These are phyloP conservation scores for Boletus patriciae DNA, from an alignment of 768 basidiomycete species.

Conservation along the genomic window DNA sequence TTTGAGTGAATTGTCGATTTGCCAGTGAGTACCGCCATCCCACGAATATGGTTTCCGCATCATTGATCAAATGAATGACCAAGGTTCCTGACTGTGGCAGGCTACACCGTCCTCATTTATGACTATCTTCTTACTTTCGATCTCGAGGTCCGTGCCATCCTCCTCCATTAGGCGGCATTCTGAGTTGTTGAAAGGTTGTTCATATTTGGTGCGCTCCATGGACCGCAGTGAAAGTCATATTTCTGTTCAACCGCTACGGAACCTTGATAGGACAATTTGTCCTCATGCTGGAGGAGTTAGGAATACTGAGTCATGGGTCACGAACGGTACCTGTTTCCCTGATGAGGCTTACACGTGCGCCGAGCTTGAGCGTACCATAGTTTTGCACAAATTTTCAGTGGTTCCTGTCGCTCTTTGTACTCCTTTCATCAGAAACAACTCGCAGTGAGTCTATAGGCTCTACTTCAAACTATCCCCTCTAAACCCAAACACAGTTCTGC, in stretches of 20 bases:
- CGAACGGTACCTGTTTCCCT: background rate
- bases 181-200: slow-evolving; percentile 1
- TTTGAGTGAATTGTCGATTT: background rate
- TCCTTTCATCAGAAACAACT: slow-evolving; percentile 9
- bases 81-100: slow-evolving; percentile 4
- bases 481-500: slow-evolving; percentile 8
- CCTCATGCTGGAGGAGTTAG: slow-evolving; percentile 16
- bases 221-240: slow-evolving; percentile 10
- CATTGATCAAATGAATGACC: background rate
- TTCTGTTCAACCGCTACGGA: slow-evolving; percentile 23
- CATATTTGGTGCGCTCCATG: slow-evolving; percentile 15
- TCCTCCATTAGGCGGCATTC: background rate
- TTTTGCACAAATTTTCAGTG: slow-evolving; percentile 13
- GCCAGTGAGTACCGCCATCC: slow-evolving; percentile 2
- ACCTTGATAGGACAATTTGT: slow-evolving; percentile 9
- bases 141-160: slow-evolving; percentile 13
- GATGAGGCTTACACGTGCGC: background rate
- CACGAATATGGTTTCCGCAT: background rate
- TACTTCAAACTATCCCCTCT: background rate
- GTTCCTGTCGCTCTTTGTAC: background rate
- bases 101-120: slow-evolving; percentile 10
- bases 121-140: slow-evolving; percentile 19
- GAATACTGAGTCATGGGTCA: slow-evolving; percentile 11
- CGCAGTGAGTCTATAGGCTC: slow-evolving; percentile 9
- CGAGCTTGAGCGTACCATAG: background rate